phyloP scores from a whole-genome alignment of 306 rosid genomes.

The Canavalia ensiformis region DNA sequence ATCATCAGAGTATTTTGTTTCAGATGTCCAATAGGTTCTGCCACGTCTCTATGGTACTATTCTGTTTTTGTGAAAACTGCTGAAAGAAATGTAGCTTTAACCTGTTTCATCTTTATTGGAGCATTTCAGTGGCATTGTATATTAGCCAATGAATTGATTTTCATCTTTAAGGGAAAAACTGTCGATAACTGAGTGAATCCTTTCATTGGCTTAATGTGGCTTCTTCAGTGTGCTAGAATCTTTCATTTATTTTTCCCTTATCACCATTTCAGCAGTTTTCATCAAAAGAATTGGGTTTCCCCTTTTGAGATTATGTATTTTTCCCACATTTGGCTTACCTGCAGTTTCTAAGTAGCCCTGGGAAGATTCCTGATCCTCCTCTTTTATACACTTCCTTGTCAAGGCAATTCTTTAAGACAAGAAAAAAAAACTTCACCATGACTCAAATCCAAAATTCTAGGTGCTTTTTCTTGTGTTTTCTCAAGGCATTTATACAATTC shows the following conservation, averaged over 20 bases:
- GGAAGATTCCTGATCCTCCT: background rate
- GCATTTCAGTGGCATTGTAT: background rate
- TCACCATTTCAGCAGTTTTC: conserved; percentile 12
- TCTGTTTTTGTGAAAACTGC: background rate
- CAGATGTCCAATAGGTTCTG: conserved; percentile 30
- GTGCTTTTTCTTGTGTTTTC: conserved; percentile 20
- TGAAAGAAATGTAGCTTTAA: background rate
- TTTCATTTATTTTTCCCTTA: background rate
- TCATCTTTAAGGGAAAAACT: background rate
- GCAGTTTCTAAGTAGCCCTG: background rate
- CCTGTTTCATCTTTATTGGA: conserved; percentile 17
- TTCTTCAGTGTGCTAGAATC: conserved; percentile 6
- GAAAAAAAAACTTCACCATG: background rate
- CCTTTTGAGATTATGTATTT: background rate
- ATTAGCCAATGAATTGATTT: background rate
- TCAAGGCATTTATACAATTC: background rate
- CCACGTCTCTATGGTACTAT: background rate
- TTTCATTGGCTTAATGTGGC: background rate
- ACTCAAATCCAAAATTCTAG: conserved; percentile 1
- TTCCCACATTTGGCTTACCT: background rate
- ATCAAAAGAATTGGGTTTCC: background rate
- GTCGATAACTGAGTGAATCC: background rate
- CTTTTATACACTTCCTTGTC: background rate
- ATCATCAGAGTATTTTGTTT: conserved; percentile 15
- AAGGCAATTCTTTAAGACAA: background rate